Evolutionary conservation across 129 eudicot species (phyloP).

Genomic region (Chrysanthemum seticuspe): DNA sequence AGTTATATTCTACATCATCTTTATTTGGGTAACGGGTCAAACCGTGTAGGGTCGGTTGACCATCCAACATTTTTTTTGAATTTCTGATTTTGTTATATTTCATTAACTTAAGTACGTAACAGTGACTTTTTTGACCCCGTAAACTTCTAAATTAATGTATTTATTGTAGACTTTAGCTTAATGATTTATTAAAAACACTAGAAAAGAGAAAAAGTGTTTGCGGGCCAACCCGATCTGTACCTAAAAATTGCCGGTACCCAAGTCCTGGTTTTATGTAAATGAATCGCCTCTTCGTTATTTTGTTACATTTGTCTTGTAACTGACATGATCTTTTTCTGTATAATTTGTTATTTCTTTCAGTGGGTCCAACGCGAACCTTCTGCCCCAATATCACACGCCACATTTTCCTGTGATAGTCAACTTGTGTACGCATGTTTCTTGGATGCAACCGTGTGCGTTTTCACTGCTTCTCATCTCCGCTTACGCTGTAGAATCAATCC

Average conservation of each 20-base stretch:
- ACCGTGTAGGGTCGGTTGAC: not conserved
- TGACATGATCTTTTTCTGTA: not conserved
- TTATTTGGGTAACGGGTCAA: not conserved
- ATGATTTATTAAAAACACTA: not conserved
- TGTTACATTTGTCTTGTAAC: not conserved
- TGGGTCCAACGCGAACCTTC: slow-evolving; percentile 81
- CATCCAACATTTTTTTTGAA: not conserved
- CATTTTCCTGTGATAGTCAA: slow-evolving; percentile 93
- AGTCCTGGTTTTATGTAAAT: not conserved
- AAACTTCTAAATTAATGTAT: too few relatives aligned
- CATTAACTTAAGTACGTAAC: too few relatives aligned
- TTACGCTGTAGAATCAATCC: slow-evolving; percentile 78
- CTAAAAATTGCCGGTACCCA: not conserved
- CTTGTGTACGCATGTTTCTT: slow-evolving; percentile 79
- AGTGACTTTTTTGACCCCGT: too few relatives aligned
- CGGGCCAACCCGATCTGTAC: not conserved
- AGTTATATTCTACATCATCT: not conserved
- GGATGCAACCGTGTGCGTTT: slow-evolving; percentile 80
- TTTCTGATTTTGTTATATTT: not conserved
- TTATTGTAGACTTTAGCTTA: not conserved
- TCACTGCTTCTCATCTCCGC: slow-evolving; percentile 74
- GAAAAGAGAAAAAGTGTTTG: not conserved
- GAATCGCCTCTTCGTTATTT: not conserved
- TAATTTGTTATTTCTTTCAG: slow-evolving; percentile 30
- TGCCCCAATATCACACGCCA: slow-evolving; percentile 83